Evolutionary conservation across 2,329 filamentous ascomycete genomes (phyloP).

Genomic region (Scedosporium dehoogii): DNA sequence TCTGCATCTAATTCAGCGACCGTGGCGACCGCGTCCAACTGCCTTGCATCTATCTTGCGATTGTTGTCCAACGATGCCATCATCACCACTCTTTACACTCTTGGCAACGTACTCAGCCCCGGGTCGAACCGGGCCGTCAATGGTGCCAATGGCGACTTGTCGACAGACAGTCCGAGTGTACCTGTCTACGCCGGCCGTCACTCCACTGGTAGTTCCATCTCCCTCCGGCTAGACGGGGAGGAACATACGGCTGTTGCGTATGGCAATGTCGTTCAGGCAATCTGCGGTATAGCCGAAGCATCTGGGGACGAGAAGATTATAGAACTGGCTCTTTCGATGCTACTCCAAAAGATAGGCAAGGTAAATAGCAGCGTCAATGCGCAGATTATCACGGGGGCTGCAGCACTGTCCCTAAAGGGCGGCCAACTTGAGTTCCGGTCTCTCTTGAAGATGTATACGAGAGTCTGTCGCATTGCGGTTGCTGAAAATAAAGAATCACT

Average conservation of each 20-base stretch:
- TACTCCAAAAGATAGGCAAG: slow-evolving; percentile 89
- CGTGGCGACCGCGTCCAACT: slow-evolving; percentile 70
- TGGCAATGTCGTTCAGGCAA: slow-evolving; percentile 85
- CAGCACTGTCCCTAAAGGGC: slow-evolving; percentile 65
- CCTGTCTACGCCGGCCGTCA: slow-evolving; percentile 44
- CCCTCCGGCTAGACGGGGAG: slow-evolving; percentile 62
- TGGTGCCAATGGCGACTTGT: slow-evolving; percentile 25
- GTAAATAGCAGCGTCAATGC: slow-evolving; percentile 72
- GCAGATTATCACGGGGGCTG: slow-evolving; percentile 75
- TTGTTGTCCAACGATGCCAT: slow-evolving; percentile 83
- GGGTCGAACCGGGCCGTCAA: slow-evolving; percentile 47
- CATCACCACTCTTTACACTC: slow-evolving; percentile 88
- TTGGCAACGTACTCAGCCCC: slow-evolving; percentile 90
- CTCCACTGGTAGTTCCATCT: slow-evolving; percentile 67
- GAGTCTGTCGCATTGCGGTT: slow-evolving; percentile 63
- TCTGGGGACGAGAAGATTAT: slow-evolving; percentile 87
- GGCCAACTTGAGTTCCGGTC: slow-evolving; percentile 76
- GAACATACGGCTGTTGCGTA: slow-evolving; percentile 72
- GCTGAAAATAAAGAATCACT: slow-evolving; percentile 57
- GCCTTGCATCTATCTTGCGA: slow-evolving; percentile 70
- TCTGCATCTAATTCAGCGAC: slow-evolving; percentile 59
- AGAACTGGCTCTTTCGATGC: slow-evolving; percentile 85
- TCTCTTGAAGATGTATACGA: slow-evolving; percentile 73
- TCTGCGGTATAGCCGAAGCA: slow-evolving; percentile 76
- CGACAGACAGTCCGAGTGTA: slow-evolving; percentile 13